Conservation (phyloP, 169 alveolate species). For the Besnoitia besnoiti region DNA sequence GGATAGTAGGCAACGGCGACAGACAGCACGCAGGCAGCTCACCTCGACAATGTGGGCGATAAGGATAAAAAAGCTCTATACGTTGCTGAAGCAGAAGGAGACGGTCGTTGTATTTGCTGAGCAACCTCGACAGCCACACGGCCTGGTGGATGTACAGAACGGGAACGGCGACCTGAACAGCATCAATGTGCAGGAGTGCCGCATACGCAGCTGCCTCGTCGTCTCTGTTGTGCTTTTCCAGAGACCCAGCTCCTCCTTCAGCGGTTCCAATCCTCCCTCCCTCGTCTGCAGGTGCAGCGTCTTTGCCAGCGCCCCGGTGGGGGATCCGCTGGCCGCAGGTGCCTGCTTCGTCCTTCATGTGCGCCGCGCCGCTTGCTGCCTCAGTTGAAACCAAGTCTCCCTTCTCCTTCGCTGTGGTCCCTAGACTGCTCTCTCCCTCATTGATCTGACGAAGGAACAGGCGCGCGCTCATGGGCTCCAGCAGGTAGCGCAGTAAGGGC, state of each 20-base stretch:
- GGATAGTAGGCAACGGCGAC: too few relatives aligned
- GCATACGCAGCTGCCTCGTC: slow-evolving; percentile 26
- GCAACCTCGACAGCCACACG: background rate
- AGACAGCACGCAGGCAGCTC: too few relatives aligned
- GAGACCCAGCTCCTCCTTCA: background rate
- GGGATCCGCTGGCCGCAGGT: too few relatives aligned
- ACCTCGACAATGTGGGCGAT: slow-evolving; percentile 7
- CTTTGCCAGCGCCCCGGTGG: background rate
- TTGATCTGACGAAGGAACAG: background rate
- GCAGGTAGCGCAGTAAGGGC: background rate
- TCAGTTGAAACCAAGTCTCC: background rate
- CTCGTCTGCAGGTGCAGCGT: background rate
- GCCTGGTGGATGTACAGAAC: background rate
- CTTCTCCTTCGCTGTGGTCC: background rate
- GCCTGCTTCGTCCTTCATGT: background rate
- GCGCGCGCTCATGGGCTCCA: slow-evolving; percentile 29
- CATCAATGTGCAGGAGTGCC: background rate
- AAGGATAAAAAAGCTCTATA: slow-evolving; percentile 16
- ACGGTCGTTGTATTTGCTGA: background rate
- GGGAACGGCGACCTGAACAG: slow-evolving; percentile 14
- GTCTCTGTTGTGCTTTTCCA: background rate
- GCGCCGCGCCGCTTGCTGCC: background rate
- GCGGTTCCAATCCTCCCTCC: background rate
- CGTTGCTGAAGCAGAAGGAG: slow-evolving; percentile 23
- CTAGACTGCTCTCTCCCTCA: background rate